Base-by-base conservation (phyloP, 2,329 filamentous ascomycete species). In the Calonectria hawksworthii region DNA sequence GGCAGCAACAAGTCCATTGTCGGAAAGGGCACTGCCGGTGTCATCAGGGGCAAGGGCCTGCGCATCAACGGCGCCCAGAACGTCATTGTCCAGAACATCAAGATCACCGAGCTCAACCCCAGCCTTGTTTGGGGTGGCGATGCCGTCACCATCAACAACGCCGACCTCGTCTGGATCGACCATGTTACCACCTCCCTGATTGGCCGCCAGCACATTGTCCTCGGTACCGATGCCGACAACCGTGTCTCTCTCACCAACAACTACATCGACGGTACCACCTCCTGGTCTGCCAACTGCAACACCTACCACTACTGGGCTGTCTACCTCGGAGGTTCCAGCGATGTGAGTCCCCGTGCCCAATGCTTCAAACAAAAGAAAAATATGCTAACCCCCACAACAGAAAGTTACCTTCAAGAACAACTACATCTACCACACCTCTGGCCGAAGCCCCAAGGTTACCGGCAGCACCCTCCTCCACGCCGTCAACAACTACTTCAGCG, bases 401-500 rank as follows among this genome's bases (percentile, higher is more conserved):
- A 47, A 81, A 74, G 86, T 92, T 79, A 92, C 91, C 75, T 80
- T 92, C 81, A 90, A 91, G 85, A 86, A 87, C 77, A 92, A 92
- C 87, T 92, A 92, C 85, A 86, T 92, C 80, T 89, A 92, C 86
- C 86, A 91, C 83, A 89, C 88, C 64, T 88, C 86, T 16, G 91
- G 91, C 72, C 90, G 91, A 68, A 85, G 86, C 16, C 91, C 90
- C 78, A 92, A 92, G 85, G 85, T 92, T 28, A 86, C 86, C 26
- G 89, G 89, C 82, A 90, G 90, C 70, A 87, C 91, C 56, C 84
- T 87, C 23, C 83, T 92, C 68, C 91, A 93, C 83, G 89, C 89
- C 52, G 89, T 91, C 81, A 92, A 92, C 88, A 92, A 92, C 87
- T 91, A 90, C 87, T 92, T 87, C 85, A 86, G 90, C 81, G 86